phyloP scores from a whole-genome alignment of 495 filamentous ascomycete genomes.

The Barbatosphaeria neglecta region DNA sequence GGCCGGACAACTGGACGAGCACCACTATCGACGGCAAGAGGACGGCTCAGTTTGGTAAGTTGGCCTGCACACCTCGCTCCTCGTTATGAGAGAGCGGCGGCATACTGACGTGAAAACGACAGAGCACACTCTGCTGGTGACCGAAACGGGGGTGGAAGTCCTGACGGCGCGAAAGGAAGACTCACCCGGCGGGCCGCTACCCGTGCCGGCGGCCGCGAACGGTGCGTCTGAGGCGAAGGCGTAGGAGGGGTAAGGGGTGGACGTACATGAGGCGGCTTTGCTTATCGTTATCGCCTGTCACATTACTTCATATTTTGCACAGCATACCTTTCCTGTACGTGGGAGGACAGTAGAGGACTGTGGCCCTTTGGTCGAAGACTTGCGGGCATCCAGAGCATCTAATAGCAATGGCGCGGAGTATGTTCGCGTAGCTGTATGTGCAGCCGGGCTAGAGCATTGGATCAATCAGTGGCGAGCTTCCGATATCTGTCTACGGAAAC shows the following conservation, averaged over 20 bases:
- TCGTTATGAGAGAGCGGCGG: neutral
- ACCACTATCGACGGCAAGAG: slow-evolving; percentile 68
- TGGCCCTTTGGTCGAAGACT: too few species aligned
- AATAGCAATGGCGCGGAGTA: too few species aligned
- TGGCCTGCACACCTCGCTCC: neutral
- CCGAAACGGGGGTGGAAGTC: slow-evolving; percentile 85
- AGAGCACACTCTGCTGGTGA: slow-evolving; percentile 93
- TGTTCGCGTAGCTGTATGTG: too few species aligned
- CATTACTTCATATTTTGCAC: too few species aligned
- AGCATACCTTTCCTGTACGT: too few species aligned
- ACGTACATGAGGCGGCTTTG: too few species aligned
- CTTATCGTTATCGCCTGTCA: neutral
- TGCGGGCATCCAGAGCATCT: too few species aligned
- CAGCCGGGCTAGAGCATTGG: too few species aligned
- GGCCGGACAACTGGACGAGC: slow-evolving; percentile 89
- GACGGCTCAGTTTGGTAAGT: slow-evolving; percentile 70
- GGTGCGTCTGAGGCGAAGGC: slow-evolving; percentile 2
- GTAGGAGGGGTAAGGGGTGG: neutral
- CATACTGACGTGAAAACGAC: slow-evolving; percentile 1
- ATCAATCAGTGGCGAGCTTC: too few species aligned
- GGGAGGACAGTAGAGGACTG: too few species aligned
- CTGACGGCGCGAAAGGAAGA: slow-evolving; percentile 70
- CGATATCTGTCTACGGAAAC: too few species aligned
- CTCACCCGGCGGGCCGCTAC: slow-evolving; percentile 75
- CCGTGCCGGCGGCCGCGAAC: slow-evolving; percentile 40